Base-by-base conservation (phyloP, 2,329 filamentous ascomycete genomes). In the Aspergillus sp. region DNA sequence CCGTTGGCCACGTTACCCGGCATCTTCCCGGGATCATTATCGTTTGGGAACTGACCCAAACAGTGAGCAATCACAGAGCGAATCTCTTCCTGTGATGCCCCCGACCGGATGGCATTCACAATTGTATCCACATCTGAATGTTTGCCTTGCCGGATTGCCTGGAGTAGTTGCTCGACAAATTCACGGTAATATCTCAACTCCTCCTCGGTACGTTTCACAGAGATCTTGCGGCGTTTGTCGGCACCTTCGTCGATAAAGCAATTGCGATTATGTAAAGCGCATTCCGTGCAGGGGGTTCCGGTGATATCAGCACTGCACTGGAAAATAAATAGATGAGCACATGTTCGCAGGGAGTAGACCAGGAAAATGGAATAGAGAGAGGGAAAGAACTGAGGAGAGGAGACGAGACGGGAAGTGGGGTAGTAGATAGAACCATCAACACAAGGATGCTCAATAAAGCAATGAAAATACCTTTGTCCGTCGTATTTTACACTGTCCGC, bases 201-300 rank as follows among this genome's bases (percentile, higher is more conserved):
- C 13, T 66, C 59, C 35, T 64, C 52, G 4, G 54, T 54, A 10
- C 52, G 56, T 37, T 55, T 58, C 10, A 54, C 57, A 5, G 57
- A 50, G 9, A 59, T 57, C 45, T 68, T 68, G 34, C 65, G 65
- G 11, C 65, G 65, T 48, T 56, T 66, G 44, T 68, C 65, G 42
- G 60, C 53, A 39, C 42, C 40, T 45, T 65, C 58, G 42, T 68
- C 59, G 51, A 64, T 58, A 32, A 64, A 12, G 42, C 65, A 68
- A 11, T 60, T 54, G 31, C 64, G 59, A 30, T 46, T 46, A 44
- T 67, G 65, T 7, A 57, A 43, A 12, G 50, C 37, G 39, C 65
- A 68, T 60, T 67, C 64, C 10, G 56, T 43, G 40, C 65, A 68
- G 19, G 63, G 62, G 9, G 37, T 45, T 4, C 52, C 56, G 19